Evolutionary conservation across 768 basidiomycete species (phyloP).

Genomic region (Asterophora parasitica): DNA sequence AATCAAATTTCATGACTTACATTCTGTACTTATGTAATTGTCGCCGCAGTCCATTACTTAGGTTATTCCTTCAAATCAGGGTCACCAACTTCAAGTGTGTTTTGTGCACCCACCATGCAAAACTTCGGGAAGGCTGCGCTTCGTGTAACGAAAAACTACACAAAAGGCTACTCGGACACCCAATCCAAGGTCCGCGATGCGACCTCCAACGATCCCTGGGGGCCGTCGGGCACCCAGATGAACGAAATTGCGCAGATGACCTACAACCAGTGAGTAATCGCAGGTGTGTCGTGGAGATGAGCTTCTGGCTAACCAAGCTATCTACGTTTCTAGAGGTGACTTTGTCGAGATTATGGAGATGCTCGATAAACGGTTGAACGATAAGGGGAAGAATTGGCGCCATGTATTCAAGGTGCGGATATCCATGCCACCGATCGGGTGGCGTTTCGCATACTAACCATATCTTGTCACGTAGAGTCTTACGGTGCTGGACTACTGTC

Average conservation of each 20-base stretch:
- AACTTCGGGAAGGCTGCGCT: constrained; percentile 82
- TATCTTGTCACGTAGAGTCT: constrained; percentile 50
- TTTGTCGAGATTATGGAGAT: constrained; percentile 99
- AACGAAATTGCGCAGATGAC: constrained; percentile 97
- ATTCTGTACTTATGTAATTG: neutral
- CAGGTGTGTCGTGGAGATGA: neutral
- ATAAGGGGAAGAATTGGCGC: constrained; percentile 99
- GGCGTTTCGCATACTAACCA: neutral
- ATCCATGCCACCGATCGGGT: neutral
- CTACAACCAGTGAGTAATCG: constrained; percentile 81
- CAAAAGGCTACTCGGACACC: constrained; percentile 91
- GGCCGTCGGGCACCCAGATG: constrained; percentile 97
- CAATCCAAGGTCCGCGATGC: constrained; percentile 96
- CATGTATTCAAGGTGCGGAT: constrained; percentile 91
- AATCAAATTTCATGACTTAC: too few relatives aligned
- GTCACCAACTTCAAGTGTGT: neutral
- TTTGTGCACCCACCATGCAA: constrained; percentile 42
- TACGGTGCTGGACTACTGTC: constrained; percentile 90
- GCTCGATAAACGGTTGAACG: constrained; percentile 96
- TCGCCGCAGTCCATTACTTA: neutral
- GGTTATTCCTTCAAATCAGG: neutral
- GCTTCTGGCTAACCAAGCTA: constrained; percentile 1
- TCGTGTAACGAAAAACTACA: constrained; percentile 92
- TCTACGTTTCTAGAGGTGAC: constrained; percentile 53
- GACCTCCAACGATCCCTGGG: constrained; percentile 97